phyloP scores from a whole-genome alignment of 257 asterid genomes.

The Avicennia marina region DNA sequence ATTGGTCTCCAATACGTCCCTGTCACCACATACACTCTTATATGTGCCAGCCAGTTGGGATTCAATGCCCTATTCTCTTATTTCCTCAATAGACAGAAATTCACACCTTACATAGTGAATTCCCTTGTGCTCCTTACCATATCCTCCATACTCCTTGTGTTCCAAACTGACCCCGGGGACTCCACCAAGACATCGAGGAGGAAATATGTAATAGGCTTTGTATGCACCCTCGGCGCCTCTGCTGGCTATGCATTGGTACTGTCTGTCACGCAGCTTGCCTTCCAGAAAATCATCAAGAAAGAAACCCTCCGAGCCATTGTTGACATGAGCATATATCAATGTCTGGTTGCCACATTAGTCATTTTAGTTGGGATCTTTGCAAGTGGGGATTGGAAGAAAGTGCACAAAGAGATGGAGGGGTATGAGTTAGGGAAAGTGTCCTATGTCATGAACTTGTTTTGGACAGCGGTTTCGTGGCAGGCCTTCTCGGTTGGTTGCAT shows the following conservation, averaged over 20 bases:
- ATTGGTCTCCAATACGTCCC: slow-evolving; percentile 53
- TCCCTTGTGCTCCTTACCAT: slow-evolving; percentile 52
- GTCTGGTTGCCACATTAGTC: slow-evolving; percentile 22
- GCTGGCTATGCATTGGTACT: slow-evolving; percentile 49
- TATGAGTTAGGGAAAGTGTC: slow-evolving; percentile 39
- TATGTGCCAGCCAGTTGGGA: slow-evolving; percentile 51
- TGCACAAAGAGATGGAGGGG: slow-evolving; percentile 45
- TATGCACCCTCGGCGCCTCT: slow-evolving; percentile 45
- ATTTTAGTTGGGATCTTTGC: slow-evolving; percentile 46
- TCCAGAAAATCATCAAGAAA: slow-evolving; percentile 36
- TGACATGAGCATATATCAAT: slow-evolving; percentile 36
- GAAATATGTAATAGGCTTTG: slow-evolving; percentile 34
- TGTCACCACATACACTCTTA: slow-evolving; percentile 51
- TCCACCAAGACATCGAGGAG: slow-evolving; percentile 18
- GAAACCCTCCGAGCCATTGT: slow-evolving; percentile 32
- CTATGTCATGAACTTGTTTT: slow-evolving; percentile 48
- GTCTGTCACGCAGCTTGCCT: slow-evolving; percentile 42
- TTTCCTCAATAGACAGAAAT: slow-evolving; percentile 52
- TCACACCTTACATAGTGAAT: slow-evolving; percentile 63
- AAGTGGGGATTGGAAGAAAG: slow-evolving; percentile 55
- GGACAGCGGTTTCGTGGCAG: slow-evolving; percentile 74
- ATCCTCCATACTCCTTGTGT: slow-evolving; percentile 50
- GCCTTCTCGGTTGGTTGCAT: slow-evolving; percentile 37
- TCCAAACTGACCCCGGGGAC: slow-evolving; percentile 37
- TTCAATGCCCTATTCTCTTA: slow-evolving; percentile 68